Evolutionary conservation across 148 eudicot species (phyloP).

Genomic region (Nepenthes gracilis): DNA sequence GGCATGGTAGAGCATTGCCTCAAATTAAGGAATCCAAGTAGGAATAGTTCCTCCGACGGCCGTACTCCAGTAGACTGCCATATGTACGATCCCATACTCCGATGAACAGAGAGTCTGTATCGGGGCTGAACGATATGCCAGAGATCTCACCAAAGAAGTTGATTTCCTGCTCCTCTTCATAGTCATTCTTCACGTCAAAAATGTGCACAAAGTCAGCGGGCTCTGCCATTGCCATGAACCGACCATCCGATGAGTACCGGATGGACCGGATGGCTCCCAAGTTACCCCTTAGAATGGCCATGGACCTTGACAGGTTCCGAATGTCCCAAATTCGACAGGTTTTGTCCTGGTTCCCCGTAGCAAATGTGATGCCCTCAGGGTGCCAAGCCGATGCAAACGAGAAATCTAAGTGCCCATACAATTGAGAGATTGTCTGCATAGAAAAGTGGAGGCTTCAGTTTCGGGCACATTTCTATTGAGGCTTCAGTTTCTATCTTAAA

Average conservation of each 20-base stretch:
- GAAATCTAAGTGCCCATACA: conserved; percentile 59
- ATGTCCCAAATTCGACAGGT: conserved; percentile 82
- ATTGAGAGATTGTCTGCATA: conserved; percentile 36
- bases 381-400: conserved; percentile 94
- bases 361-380: conserved; percentile 62
- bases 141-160: conserved; percentile 89
- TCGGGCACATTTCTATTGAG: background rate
- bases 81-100: conserved; percentile 89
- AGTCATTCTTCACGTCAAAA: conserved; percentile 47
- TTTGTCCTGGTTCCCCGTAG: conserved; percentile 87
- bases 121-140: conserved; percentile 78
- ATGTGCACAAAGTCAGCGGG: conserved; percentile 87
- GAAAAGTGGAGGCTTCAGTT: background rate
- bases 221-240: conserved; percentile 87
- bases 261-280: conserved; percentile 78
- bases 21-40: conserved; percentile 48
- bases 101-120: conserved; percentile 61
- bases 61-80: conserved; percentile 79
- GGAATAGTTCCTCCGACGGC: conserved; percentile 44
- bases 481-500: background rate
- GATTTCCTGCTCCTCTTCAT: conserved; percentile 65
- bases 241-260: conserved; percentile 72
- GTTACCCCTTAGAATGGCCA: conserved; percentile 50
- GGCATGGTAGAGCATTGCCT: conserved; percentile 3
- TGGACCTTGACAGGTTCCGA: conserved; percentile 48